phyloP scores from a whole-genome alignment of 768 basidiomycete species.

The Termitomyces sp. region DNA sequence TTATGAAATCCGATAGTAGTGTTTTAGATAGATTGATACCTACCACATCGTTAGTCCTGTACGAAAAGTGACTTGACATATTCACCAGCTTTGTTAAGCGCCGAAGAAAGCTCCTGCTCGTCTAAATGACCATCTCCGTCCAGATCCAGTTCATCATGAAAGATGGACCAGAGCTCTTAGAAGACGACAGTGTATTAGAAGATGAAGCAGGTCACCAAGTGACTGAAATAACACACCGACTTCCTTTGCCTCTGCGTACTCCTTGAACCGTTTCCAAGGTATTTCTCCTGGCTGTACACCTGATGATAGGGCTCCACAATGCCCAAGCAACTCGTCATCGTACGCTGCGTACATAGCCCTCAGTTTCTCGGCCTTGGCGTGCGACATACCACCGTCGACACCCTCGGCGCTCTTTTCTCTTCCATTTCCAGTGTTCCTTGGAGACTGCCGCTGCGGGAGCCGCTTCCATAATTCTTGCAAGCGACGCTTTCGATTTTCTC shows the following conservation, averaged over 20 bases:
- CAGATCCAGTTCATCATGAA: constrained; percentile 86
- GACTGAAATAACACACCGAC: constrained; percentile 46
- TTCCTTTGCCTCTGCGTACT: constrained; percentile 80
- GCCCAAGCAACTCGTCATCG: constrained; percentile 66
- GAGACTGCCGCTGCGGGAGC: constrained; percentile 31
- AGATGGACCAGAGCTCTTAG: constrained; percentile 85
- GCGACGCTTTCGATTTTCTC: constrained; percentile 52
- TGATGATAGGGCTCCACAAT: constrained; percentile 41
- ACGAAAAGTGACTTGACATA: background rate
- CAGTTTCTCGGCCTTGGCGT: constrained; percentile 58
- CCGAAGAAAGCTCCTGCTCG: constrained; percentile 34
- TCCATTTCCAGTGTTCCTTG: constrained; percentile 6
- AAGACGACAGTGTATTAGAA: constrained; percentile 6
- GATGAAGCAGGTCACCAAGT: constrained; percentile 7
- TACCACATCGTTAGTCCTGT: constrained; percentile 25
- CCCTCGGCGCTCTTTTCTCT: constrained; percentile 4
- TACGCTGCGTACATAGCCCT: constrained; percentile 75
- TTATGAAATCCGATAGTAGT: constrained; percentile 79
- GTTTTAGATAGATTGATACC: constrained; percentile 67
- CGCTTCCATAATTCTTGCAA: constrained; percentile 61
- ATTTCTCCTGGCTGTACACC: constrained; percentile 41
- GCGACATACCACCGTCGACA: constrained; percentile 34
- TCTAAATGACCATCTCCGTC: constrained; percentile 86
- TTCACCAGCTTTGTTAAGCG: constrained; percentile 67
- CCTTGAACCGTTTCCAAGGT: constrained; percentile 66